Conservation (phyloP, 1,284 basidiomycete species). For the Trichosporon asahii region DNA sequence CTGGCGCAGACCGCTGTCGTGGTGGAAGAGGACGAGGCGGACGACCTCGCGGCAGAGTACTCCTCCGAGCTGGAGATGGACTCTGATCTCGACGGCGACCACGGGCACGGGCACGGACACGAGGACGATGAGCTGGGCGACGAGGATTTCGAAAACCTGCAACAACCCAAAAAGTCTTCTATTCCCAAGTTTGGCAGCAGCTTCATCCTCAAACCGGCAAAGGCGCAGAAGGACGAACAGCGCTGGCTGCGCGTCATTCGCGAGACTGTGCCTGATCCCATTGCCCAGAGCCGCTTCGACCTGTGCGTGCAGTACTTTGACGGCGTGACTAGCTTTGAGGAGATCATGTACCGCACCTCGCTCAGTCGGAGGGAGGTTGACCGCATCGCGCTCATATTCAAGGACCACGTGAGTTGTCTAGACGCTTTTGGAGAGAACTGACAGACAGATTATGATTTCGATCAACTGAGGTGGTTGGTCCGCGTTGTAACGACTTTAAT, state of each 20-base stretch:
- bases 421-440: neutral
- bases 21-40: slow-evolving; percentile 2
- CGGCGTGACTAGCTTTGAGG: slow-evolving; percentile 47
- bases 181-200: slow-evolving; percentile 36
- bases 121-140: neutral
- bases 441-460: neutral
- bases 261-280: slow-evolving; percentile 34
- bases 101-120: slow-evolving; percentile 18
- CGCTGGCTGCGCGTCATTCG: slow-evolving; percentile 47
- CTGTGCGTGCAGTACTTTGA: slow-evolving; percentile 51
- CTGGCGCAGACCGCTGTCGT: neutral
- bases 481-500: neutral
- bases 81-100: slow-evolving; percentile 36
- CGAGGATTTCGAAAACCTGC: slow-evolving; percentile 31
- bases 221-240: slow-evolving; percentile 48
- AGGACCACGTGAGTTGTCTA: slow-evolving; percentile 40
- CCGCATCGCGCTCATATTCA: slow-evolving; percentile 36
- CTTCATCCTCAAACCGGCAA: slow-evolving; percentile 43
- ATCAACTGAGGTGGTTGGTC: neutral
- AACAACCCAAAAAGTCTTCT: slow-evolving; percentile 27
- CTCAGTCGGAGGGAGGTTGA: slow-evolving; percentile 44
- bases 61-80: slow-evolving; percentile 44
- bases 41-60: slow-evolving; percentile 20
- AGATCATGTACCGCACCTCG: slow-evolving; percentile 48
- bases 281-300: slow-evolving; percentile 46